Percentiles rank a stretch among this genome's conserved stretches.
phyloP scores from a whole-genome alignment of 352 stramenopile genomes.

The Phytophthora agathidicida region DNA sequence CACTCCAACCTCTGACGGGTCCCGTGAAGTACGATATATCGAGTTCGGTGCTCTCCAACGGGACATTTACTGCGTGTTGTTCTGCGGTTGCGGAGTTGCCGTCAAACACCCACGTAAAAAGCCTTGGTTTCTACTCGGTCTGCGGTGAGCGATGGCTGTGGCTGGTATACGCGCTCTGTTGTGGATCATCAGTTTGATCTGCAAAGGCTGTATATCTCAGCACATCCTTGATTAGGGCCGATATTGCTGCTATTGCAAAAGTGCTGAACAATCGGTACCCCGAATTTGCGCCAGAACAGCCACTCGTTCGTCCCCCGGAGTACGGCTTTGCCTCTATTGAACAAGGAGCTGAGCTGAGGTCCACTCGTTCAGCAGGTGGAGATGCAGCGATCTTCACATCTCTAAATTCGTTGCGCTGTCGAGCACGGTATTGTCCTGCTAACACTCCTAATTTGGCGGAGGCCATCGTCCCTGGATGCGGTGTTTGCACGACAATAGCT shows the following conservation, averaged over 20 bases:
- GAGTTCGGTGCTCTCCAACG: neutral
- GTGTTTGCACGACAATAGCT: neutral
- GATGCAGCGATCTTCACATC: neutral
- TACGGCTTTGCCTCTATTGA: neutral
- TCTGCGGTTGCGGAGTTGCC: neutral
- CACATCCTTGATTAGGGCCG: neutral
- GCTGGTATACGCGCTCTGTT: too few relatives aligned
- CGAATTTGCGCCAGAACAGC: neutral
- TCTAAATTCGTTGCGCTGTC: neutral
- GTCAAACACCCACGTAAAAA: neutral
- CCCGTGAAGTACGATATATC: neutral
- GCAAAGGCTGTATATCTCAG: neutral
- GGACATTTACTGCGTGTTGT: neutral
- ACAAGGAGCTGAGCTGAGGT: neutral
- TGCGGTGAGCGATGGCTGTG: neutral
- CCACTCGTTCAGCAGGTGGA: neutral
- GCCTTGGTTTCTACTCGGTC: neutral
- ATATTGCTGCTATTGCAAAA: neutral
- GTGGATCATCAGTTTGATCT: neutral
- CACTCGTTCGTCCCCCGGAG: too few relatives aligned
- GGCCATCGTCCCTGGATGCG: slow-evolving; percentile 1
- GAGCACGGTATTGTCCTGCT: neutral
- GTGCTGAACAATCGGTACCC: neutral
- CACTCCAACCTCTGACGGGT: neutral
- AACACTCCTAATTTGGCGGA: neutral